Evolutionary conservation across 768 basidiomycete species (phyloP).

Genomic region (Boletus speciosus): DNA sequence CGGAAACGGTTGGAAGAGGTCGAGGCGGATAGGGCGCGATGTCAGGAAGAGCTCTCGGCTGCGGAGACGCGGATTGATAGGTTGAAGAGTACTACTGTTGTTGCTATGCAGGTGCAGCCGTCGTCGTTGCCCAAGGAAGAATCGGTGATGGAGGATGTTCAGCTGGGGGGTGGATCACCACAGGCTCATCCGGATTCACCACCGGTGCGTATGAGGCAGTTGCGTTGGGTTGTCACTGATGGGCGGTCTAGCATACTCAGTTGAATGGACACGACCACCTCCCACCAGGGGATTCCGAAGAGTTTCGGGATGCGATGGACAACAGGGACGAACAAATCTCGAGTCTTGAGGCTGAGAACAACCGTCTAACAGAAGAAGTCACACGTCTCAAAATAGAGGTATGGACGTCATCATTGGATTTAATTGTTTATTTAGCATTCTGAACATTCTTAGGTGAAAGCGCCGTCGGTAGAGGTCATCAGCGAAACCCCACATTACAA

Average conservation of each 20-base stretch:
- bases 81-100: slow-evolving; percentile 51
- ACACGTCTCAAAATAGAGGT: slow-evolving; percentile 46
- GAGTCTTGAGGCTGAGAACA: slow-evolving; percentile 46
- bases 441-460: slow-evolving; percentile 32
- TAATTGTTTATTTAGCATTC: background rate
- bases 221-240: slow-evolving; percentile 35
- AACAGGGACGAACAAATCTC: slow-evolving; percentile 42
- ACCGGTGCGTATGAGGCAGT: slow-evolving; percentile 59
- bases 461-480: slow-evolving; percentile 44
- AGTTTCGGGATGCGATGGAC: slow-evolving; percentile 27
- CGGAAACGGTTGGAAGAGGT: slow-evolving; percentile 49
- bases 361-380: slow-evolving; percentile 44
- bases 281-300: slow-evolving; percentile 42
- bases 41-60: slow-evolving; percentile 47
- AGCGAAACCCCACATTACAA: slow-evolving; percentile 52
- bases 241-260: slow-evolving; percentile 38
- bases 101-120: slow-evolving; percentile 41
- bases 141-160: slow-evolving; percentile 24
- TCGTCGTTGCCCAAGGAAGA: slow-evolving; percentile 34
- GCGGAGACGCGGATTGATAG: slow-evolving; percentile 65
- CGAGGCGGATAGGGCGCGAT: slow-evolving; percentile 46
- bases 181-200: slow-evolving; percentile 57
- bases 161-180: slow-evolving; percentile 41
- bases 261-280: slow-evolving; percentile 39
- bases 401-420: slow-evolving; percentile 6